These are phyloP conservation scores for Acanthamoeba healyi DNA, from an alignment of 208 protist genomes.

Conservation along the genomic window DNA sequence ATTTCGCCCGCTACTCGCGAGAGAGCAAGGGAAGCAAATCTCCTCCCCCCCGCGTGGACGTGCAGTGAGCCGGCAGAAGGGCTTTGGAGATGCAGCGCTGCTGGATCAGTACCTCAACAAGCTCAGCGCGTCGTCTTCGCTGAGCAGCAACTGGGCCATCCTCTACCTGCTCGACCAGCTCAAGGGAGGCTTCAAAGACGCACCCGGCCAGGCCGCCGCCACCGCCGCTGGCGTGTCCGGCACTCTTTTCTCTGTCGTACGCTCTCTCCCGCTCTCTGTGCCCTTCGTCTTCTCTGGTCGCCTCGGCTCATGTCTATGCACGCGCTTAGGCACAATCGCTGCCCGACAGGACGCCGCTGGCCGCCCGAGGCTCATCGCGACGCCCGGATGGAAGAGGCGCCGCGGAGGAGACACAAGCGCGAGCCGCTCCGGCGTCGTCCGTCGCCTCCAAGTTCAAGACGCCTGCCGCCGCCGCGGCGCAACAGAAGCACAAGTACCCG, in stretches of 20 bases:
- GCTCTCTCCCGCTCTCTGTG: not conserved
- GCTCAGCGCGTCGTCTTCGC: not conserved
- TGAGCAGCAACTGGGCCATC: conserved; percentile 39
- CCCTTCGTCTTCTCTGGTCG: not conserved
- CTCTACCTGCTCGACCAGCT: conserved; percentile 56
- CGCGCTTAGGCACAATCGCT: no score
- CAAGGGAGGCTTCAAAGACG: conserved; percentile 41
- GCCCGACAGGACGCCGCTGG: no score
- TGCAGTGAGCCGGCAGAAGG: conserved; percentile 37
- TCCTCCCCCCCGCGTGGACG: no score
- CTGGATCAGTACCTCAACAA: conserved; percentile 54
- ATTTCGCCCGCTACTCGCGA: not conserved
- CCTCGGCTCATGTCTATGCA: no score
- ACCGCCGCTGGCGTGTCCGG: not conserved
- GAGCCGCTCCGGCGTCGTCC: not conserved
- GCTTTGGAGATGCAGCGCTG: conserved; percentile 5
- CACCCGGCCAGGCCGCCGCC: not conserved
- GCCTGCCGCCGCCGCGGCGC: not conserved
- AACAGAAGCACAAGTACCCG: not conserved
- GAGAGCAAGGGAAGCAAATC: no score
- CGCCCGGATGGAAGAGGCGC: no score
- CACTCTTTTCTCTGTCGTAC: not conserved
- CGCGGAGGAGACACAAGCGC: not conserved
- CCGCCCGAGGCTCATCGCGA: no score
- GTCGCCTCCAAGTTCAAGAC: not conserved